Base-by-base conservation (phyloP, 75 land plant species). In the Pinus albicaulis region DNA sequence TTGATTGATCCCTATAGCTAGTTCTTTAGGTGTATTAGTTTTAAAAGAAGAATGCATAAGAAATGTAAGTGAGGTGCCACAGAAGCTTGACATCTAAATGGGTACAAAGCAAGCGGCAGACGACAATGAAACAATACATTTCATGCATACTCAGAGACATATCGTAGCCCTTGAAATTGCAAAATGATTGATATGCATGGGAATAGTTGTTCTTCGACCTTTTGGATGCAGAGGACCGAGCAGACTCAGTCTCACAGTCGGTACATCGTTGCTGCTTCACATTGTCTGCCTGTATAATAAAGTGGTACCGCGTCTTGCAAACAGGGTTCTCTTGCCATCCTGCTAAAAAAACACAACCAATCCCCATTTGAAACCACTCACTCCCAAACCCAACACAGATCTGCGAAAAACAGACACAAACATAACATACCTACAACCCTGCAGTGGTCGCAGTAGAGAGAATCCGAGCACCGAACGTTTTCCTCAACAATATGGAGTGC, bases 301-400 rank as follows among this genome's bases (percentile, higher is more conserved):
- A 94, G 75, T 94, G 98, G 83, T 90, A 94, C 1, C 98, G 85
- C 76, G 84, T 91, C 14, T 60, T 74, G 24, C 93, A 90, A 1
- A 94, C 92, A 34, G 93, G 93, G 57, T 94, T 85, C 0, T 80
- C 82, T 57, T 95, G 90, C 98, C 98, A 94, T 11, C 92, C 96
- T 89, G 81, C 15, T 19, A 15, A 76, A 48, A 48, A 48, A 48
- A 10, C 53, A 48, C 53, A 48, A 48, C 53, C 44, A 25, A n/a
- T 16, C 23, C 72, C 53, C 53, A 48, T 48, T 48, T 48, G 12
- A 48, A 10, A 2, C 53, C 53, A 12, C 53, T 10, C 1, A 48
- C 12, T 1, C 12, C 10, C 10, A 48, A 44, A 48, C 53, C 53
- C 11, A 48, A 48, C 11, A 48, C 53, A 48, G 53, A 44, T 34